phyloP scores from a whole-genome alignment of 306 rosid species.

The Cicer cuneatum region DNA sequence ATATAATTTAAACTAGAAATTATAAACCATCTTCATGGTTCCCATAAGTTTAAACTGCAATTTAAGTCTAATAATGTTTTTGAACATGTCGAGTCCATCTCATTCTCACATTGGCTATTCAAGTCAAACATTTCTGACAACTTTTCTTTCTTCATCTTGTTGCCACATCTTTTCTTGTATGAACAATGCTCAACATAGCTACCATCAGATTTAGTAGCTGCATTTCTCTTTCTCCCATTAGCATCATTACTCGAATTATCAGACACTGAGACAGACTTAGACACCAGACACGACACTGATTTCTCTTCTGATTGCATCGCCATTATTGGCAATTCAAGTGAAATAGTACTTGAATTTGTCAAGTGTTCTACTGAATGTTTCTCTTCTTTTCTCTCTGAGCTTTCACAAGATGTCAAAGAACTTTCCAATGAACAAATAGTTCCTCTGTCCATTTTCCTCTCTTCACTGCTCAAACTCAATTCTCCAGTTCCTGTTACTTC shows the following conservation, averaged over 20 bases:
- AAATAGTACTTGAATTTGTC: slow-evolving; percentile 41
- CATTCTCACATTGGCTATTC: slow-evolving; percentile 69
- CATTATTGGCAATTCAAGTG: slow-evolving; percentile 61
- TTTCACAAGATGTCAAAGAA: slow-evolving; percentile 83
- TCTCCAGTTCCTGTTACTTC: slow-evolving; percentile 73
- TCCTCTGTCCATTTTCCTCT: slow-evolving; percentile 62
- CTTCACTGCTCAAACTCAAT: slow-evolving; percentile 43
- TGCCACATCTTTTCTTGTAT: slow-evolving; percentile 53
- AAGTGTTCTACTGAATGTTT: slow-evolving; percentile 45
- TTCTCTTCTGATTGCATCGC: slow-evolving; percentile 45
- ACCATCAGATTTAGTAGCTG: slow-evolving; percentile 54
- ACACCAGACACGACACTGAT: slow-evolving; percentile 1
- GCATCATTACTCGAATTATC: slow-evolving; percentile 42
- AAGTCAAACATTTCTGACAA: slow-evolving; percentile 59
- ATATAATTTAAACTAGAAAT: slow-evolving; percentile 32
- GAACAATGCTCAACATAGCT: slow-evolving; percentile 56
- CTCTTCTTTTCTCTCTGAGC: slow-evolving; percentile 67
- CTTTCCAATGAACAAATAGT: slow-evolving; percentile 79
- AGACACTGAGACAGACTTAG: background rate
- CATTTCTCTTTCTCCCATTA: slow-evolving; percentile 68
- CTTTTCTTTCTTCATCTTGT: slow-evolving; percentile 52
- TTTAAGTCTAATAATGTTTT: slow-evolving; percentile 65
- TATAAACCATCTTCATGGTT: slow-evolving; percentile 47
- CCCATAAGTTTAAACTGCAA: slow-evolving; percentile 48
- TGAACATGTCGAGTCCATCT: slow-evolving; percentile 56